A percentile compares a stretch with the other conserved stretches of the same genome.
These are phyloP conservation scores for Galerina marginata DNA, from an alignment of 768 basidiomycete species.

Conservation along the genomic window DNA sequence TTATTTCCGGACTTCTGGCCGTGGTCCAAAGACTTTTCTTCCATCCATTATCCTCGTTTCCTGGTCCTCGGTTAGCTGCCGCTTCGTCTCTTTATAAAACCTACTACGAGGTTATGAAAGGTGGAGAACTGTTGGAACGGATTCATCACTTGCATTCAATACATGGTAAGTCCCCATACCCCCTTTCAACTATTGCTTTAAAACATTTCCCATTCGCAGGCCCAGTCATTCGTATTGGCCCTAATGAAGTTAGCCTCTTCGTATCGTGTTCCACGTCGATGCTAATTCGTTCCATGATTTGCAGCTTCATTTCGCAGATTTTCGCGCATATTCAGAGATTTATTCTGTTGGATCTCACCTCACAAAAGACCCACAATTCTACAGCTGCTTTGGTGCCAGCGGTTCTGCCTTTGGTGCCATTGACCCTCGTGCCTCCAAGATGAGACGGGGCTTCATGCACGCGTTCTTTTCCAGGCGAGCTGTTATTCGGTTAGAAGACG, in stretches of 20 bases:
- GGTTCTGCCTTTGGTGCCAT: conserved; percentile 42
- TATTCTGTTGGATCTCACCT: conserved; percentile 41
- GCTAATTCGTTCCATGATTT: neutral
- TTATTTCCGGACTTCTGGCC: conserved; percentile 14
- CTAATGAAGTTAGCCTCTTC: conserved; percentile 38
- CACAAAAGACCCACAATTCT: conserved; percentile 44
- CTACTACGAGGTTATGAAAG: conserved; percentile 40
- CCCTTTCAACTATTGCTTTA: neutral
- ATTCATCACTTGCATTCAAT: conserved; percentile 35
- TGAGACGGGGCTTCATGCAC: conserved; percentile 35
- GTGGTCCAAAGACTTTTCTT: conserved; percentile 32
- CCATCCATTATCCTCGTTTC: conserved; percentile 39
- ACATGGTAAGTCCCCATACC: conserved; percentile 32
- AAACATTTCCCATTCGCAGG: conserved; percentile 27
- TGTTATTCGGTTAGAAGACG: conserved; percentile 38
- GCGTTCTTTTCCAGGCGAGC: conserved; percentile 46
- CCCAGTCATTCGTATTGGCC: conserved; percentile 43
- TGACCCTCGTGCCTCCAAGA: conserved; percentile 38
- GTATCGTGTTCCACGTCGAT: neutral
- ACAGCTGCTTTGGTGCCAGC: conserved; percentile 40
- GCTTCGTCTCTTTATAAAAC: conserved; percentile 36
- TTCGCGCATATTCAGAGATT: conserved; percentile 37
- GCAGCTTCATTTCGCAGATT: conserved; percentile 46
- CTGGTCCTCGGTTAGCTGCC: conserved; percentile 41
- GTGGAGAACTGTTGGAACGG: conserved; percentile 37